Percentiles rank a stretch among this genome's conserved stretches.
These are phyloP conservation scores for Cyberlindnera mycetangii DNA, from an alignment of 805 yeast species.

Conservation along the genomic window DNA sequence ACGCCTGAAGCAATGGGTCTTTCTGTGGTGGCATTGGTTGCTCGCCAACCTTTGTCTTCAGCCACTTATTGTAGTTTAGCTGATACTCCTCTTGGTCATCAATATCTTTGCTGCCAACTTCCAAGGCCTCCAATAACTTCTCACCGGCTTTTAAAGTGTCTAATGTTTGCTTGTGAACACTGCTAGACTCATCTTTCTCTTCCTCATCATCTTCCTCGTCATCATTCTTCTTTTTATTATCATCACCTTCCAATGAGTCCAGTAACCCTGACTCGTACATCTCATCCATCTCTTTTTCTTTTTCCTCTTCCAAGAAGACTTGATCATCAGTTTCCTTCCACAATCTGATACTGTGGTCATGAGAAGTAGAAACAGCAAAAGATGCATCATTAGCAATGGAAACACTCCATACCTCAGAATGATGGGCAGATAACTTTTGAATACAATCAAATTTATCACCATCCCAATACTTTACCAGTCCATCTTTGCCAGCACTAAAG, in stretches of 20 bases:
- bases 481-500: slow-evolving; percentile 88
- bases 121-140: slow-evolving; percentile 86
- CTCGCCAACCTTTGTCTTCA: slow-evolving; percentile 41
- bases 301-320: slow-evolving; percentile 94
- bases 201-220: slow-evolving; percentile 39
- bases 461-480: slow-evolving; percentile 92
- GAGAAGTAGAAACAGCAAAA: slow-evolving; percentile 78
- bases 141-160: slow-evolving; percentile 96
- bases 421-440: slow-evolving; percentile 84
- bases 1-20: slow-evolving; percentile 71
- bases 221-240: slow-evolving; percentile 36
- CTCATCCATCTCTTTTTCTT: slow-evolving; percentile 94
- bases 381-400: slow-evolving; percentile 73
- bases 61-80: slow-evolving; percentile 37
- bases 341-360: slow-evolving; percentile 89
- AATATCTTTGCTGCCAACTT: slow-evolving; percentile 71
- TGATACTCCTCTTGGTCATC: slow-evolving; percentile 52
- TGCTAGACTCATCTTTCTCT: slow-evolving; percentile 51
- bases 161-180: slow-evolving; percentile 77
- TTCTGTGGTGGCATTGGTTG: slow-evolving; percentile 60
- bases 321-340: slow-evolving; percentile 95
- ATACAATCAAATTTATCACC: slow-evolving; percentile 95
- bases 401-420: slow-evolving; percentile 90
- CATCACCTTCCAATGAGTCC: slow-evolving; percentile 61
- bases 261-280: slow-evolving; percentile 79